A percentile compares a stretch with the other conserved stretches of the same genome.
These are phyloP conservation scores for Neofusicoccum laricinum DNA, from an alignment of 2,329 filamentous ascomycete species.

Conservation along the genomic window DNA sequence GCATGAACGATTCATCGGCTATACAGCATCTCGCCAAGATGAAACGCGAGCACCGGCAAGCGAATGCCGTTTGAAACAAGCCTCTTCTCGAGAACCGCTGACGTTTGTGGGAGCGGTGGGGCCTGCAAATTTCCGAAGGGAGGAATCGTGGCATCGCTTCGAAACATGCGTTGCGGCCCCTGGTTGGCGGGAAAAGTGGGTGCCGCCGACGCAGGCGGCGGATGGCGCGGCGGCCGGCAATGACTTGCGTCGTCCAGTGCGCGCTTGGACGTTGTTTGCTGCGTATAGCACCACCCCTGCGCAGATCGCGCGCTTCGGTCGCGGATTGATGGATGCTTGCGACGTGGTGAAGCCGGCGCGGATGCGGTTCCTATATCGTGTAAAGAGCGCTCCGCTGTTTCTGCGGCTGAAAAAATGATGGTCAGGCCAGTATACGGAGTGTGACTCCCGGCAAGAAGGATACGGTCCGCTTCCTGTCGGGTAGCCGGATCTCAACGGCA, in stretches of 20 bases:
- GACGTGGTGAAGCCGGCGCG: background rate
- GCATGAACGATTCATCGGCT: constrained; percentile 5
- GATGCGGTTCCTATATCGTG: background rate
- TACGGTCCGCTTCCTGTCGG: background rate
- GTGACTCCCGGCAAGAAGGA: background rate
- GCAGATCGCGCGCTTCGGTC: constrained; percentile 11
- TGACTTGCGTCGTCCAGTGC: background rate
- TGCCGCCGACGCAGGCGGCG: background rate
- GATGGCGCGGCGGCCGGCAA: background rate
- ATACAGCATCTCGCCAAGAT: constrained; percentile 3
- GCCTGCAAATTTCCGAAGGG: constrained; percentile 12
- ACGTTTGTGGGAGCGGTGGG: background rate
- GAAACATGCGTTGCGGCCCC: background rate
- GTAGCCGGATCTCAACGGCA: background rate
- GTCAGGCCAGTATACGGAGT: background rate
- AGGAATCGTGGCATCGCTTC: background rate
- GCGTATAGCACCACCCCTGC: background rate
- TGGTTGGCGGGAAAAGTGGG: background rate
- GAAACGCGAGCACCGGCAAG: constrained; percentile 5
- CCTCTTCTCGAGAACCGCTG: background rate
- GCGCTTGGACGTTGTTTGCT: background rate
- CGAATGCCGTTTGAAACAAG: constrained; percentile 11
- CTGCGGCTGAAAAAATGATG: background rate
- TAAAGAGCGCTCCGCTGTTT: background rate
- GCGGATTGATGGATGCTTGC: constrained; percentile 1